Evolutionary conservation across 2,329 filamentous ascomycete species (phyloP).

Genomic region (Colletotrichum sp.): DNA sequence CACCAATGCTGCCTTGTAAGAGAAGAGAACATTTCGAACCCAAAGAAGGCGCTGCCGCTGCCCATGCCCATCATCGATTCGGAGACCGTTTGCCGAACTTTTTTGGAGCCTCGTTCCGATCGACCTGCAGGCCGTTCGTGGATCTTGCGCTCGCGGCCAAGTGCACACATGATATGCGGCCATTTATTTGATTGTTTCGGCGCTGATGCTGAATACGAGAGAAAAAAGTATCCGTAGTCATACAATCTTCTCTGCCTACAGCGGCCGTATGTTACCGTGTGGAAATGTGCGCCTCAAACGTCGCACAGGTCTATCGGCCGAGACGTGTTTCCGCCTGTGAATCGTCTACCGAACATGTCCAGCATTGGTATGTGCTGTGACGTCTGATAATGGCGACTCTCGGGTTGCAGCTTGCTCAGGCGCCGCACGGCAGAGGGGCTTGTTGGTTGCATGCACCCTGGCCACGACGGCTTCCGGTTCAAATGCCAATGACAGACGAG

Average conservation of each 20-base stretch:
- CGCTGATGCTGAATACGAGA: not conserved
- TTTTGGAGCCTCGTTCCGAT: not conserved
- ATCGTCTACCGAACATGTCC: not conserved
- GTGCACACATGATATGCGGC: not conserved
- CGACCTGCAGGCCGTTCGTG: not conserved
- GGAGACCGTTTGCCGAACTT: not conserved
- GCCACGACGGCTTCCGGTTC: constrained; percentile 9
- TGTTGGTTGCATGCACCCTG: constrained; percentile 7
- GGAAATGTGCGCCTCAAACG: constrained; percentile 4
- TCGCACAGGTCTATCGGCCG: constrained; percentile 19
- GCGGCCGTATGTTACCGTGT: constrained; percentile 15
- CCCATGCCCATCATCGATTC: not conserved
- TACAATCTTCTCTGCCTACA: not conserved
- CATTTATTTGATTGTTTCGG: not conserved
- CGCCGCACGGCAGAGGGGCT: not conserved
- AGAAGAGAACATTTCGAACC: not conserved
- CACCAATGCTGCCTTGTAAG: not conserved
- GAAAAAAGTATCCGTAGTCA: not conserved
- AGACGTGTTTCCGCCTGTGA: constrained; percentile 10
- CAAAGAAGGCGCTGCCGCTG: not conserved
- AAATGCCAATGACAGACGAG: not conserved
- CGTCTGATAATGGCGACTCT: constrained; percentile 16
- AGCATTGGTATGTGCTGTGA: constrained; percentile 7
- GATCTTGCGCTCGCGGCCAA: not conserved
- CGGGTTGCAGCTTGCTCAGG: constrained; percentile 12